Conservation (phyloP, 306 rosid genomes). For the Sicyos edulis region DNA sequence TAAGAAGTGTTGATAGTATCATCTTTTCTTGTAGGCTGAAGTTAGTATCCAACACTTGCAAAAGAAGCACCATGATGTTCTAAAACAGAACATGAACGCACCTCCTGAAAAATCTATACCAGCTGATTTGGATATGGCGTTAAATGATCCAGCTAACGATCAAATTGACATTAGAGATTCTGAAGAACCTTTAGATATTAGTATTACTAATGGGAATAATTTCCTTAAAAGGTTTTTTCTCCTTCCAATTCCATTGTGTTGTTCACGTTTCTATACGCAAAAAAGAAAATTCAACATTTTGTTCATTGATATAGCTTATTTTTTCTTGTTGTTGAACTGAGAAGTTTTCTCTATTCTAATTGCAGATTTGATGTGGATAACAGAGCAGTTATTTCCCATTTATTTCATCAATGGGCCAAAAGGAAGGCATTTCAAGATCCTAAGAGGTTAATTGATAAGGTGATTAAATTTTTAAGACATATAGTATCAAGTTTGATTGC, state of each 20-base stretch:
- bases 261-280: not conserved
- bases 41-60: constrained; percentile 30
- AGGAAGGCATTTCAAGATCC: constrained; percentile 94
- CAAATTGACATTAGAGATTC: constrained; percentile 36
- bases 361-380: constrained; percentile 68
- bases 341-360: constrained; percentile 18
- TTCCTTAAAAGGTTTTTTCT: constrained; percentile 65
- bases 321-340: constrained; percentile 18
- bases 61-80: constrained; percentile 30
- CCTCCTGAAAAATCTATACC: constrained; percentile 27
- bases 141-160: constrained; percentile 31
- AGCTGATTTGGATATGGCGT: constrained; percentile 33
- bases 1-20: constrained; percentile 14
- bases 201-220: constrained; percentile 35
- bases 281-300: not conserved
- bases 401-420: constrained; percentile 93
- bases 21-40: constrained; percentile 50
- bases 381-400: constrained; percentile 66
- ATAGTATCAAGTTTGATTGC: not conserved
- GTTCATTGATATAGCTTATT: constrained; percentile 18
- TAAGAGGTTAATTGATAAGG: constrained; percentile 90
- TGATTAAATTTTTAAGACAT: constrained; percentile 23
- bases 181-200: constrained; percentile 34
- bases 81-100: constrained; percentile 28
- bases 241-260: constrained; percentile 16